Conservation (phyloP, 148 eudicot genomes). For the Spergularia marina region DNA sequence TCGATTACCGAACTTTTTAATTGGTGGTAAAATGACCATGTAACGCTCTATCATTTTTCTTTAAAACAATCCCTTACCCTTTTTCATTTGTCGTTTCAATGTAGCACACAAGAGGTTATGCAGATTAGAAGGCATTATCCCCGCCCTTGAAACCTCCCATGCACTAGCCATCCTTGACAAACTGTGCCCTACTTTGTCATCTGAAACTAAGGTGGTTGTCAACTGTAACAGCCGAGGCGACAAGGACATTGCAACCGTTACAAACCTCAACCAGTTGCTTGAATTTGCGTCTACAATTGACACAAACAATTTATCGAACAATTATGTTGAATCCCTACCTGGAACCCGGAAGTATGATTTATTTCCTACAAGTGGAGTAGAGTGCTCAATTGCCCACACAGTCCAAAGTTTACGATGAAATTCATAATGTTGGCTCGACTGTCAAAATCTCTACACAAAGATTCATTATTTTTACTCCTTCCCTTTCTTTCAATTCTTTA, state of each 20-base stretch:
- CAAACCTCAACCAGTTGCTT: slow-evolving; percentile 17
- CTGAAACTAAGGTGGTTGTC: slow-evolving; percentile 61
- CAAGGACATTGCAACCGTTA: slow-evolving; percentile 51
- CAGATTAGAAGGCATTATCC: slow-evolving; percentile 72
- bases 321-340: background rate
- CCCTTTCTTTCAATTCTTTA: too few relatives aligned
- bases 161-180: slow-evolving; percentile 64
- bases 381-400: too few relatives aligned
- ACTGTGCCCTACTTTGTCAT: slow-evolving; percentile 57
- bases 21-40: background rate
- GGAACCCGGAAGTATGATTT: background rate
- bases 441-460: too few relatives aligned
- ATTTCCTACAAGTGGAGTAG: too few relatives aligned
- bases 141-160: slow-evolving; percentile 76
- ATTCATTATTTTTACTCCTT: too few relatives aligned
- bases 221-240: slow-evolving; percentile 70
- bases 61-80: too few relatives aligned
- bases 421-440: too few relatives aligned
- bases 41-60: background rate
- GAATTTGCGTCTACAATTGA: background rate
- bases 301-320: background rate
- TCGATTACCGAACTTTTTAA: background rate
- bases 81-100: background rate
- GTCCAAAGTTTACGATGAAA: too few relatives aligned
- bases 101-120: slow-evolving; percentile 57